Evolutionary conservation across 148 eudicot species (phyloP).

Genomic region (Amaranthus cruentus): DNA sequence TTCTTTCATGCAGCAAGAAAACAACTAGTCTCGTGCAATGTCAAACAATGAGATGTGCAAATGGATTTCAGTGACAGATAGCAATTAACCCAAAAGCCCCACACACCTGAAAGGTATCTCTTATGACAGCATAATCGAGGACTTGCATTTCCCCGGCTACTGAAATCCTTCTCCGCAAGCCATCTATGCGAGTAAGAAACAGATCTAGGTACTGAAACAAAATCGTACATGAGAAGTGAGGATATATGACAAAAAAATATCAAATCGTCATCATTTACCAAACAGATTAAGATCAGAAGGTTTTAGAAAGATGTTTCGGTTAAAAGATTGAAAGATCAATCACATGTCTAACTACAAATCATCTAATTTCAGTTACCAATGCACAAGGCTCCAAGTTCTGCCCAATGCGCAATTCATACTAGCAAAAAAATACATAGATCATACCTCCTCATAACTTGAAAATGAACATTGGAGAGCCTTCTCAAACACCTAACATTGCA

Average conservation of each 20-base stretch:
- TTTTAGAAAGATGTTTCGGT: too few species aligned
- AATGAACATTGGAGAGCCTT: conserved; percentile 77
- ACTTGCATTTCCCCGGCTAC: conserved; percentile 49
- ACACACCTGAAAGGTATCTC: conserved; percentile 80
- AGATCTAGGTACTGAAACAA: conserved; percentile 74
- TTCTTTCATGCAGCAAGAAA: background rate
- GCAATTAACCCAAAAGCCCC: background rate
- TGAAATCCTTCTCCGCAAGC: conserved; percentile 77
- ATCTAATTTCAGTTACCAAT: background rate
- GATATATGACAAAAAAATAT: too few species aligned
- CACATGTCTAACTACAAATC: background rate
- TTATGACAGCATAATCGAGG: conserved; percentile 51
- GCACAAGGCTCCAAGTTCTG: background rate
- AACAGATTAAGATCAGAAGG: too few species aligned
- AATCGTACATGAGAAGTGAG: conserved; percentile 6
- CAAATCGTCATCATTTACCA: too few species aligned
- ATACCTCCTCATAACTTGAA: conserved; percentile 87
- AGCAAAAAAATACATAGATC: conserved; percentile 6
- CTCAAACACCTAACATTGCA: conserved; percentile 73
- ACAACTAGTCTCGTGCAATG: background rate
- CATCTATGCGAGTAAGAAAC: conserved; percentile 86
- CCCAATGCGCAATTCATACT: background rate
- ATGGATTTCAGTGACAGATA: conserved; percentile 1
- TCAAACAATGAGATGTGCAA: background rate
- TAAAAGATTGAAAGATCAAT: background rate